A percentile compares a stretch with the other conserved stretches of the same genome.
Conservation (phyloP, 805 yeast genomes). For the Priceomyces fermenticarens region DNA sequence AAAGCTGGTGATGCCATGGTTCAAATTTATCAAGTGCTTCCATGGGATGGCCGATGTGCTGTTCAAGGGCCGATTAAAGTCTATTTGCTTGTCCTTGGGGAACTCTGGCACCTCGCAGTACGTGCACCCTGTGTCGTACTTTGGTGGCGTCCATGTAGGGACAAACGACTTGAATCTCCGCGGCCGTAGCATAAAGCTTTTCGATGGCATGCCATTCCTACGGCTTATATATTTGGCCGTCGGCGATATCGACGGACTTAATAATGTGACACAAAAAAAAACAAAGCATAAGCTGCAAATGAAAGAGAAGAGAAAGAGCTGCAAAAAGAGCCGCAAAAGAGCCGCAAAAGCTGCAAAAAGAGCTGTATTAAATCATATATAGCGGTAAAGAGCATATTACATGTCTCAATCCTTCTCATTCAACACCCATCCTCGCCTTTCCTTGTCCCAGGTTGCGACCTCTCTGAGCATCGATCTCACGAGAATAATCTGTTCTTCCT, state of each 20-base stretch:
- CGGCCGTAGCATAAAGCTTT: background rate
- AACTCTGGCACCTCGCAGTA: constrained; percentile 40
- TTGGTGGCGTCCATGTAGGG: constrained; percentile 47
- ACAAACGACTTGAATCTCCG: constrained; percentile 7
- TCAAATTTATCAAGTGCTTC: constrained; percentile 55
- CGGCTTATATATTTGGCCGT: too few species aligned
- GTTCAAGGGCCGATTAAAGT: constrained; percentile 35
- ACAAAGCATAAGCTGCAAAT: too few species aligned
- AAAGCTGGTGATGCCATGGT: constrained; percentile 38
- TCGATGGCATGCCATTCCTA: too few species aligned
- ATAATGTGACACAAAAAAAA: too few species aligned
- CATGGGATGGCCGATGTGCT: constrained; percentile 50
- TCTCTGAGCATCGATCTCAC: constrained; percentile 67
- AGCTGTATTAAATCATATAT: too few species aligned
- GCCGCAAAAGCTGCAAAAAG: too few species aligned
- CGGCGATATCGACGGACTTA: too few species aligned
- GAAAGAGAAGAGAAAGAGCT: too few species aligned
- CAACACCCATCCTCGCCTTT: constrained; percentile 60
- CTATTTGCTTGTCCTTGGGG: constrained; percentile 43
- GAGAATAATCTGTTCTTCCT: constrained; percentile 53
- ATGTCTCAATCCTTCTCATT: too few species aligned
- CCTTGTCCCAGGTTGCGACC: constrained; percentile 66
- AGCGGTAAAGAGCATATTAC: too few species aligned
- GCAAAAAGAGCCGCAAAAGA: too few species aligned
- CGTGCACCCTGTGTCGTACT: constrained; percentile 60